A percentile compares a stretch with the other conserved stretches of the same genome.
phyloP scores from a whole-genome alignment of 1,284 basidiomycete genomes.

The Tilletia walkeri region DNA sequence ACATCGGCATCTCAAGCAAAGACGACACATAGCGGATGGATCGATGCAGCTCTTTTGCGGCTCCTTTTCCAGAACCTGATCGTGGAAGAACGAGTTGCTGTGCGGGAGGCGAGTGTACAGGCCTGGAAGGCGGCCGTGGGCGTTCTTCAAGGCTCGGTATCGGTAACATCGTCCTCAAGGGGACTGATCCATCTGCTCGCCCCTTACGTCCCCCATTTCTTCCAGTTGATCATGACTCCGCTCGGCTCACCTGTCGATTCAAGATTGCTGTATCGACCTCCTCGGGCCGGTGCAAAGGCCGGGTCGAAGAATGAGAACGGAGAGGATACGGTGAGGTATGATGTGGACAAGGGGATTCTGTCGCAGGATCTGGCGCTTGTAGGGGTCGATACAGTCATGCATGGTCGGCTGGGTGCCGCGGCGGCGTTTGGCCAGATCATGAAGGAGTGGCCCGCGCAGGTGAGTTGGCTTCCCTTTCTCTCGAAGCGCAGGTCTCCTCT shows the following conservation, averaged over 20 bases:
- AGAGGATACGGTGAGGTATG: constrained; percentile 59
- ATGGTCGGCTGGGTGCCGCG: constrained; percentile 77
- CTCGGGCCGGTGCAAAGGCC: constrained; percentile 18
- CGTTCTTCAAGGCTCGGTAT: constrained; percentile 19
- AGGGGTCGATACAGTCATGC: constrained; percentile 73
- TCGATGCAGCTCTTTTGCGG: constrained; percentile 72
- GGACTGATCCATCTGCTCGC: constrained; percentile 24
- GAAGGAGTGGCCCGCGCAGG: constrained; percentile 65
- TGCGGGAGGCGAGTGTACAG: constrained; percentile 73
- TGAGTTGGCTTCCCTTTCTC: not conserved
- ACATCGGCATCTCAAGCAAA: no score
- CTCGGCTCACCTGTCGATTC: constrained; percentile 77
- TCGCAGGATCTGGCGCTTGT: constrained; percentile 85
- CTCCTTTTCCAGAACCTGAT: constrained; percentile 92
- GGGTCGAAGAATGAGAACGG: constrained; percentile 39
- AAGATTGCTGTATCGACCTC: constrained; percentile 65
- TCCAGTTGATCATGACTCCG: constrained; percentile 84
- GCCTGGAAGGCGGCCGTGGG: constrained; percentile 75
- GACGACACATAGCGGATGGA: constrained; percentile 62
- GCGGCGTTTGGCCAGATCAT: constrained; percentile 75
- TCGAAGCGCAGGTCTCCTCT: no score
- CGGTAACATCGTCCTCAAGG: not conserved
- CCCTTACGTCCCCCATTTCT: constrained; percentile 53
- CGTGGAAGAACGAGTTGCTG: constrained; percentile 82
- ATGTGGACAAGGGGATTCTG: constrained; percentile 95